These are phyloP conservation scores for Fraxinus platypoda DNA, from an alignment of 305 asterid genomes.

Conservation along the genomic window DNA sequence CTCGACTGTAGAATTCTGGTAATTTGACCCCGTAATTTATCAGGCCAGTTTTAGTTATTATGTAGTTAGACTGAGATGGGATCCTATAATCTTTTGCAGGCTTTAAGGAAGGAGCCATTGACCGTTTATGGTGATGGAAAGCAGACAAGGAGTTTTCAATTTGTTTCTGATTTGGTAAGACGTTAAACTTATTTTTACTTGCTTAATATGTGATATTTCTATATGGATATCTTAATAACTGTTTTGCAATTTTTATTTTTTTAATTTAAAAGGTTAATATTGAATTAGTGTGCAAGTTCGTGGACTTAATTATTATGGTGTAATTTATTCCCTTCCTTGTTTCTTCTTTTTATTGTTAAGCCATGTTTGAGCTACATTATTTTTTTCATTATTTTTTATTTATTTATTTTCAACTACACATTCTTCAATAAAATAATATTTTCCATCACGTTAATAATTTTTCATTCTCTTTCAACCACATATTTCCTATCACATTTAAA, in stretches of 20 bases:
- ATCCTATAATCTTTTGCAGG: conserved; percentile 43
- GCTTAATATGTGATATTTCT: neutral
- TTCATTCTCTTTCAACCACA: too few relatives aligned
- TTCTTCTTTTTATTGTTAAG: neutral
- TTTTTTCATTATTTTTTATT: too few relatives aligned
- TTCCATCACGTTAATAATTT: too few relatives aligned
- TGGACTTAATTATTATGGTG: neutral
- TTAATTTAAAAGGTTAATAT: neutral
- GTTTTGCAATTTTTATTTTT: neutral
- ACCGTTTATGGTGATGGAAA: conserved; percentile 96
- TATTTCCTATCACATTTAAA: too few relatives aligned
- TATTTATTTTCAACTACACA: too few relatives aligned
- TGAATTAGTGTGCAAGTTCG: neutral
- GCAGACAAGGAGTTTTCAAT: conserved; percentile 94
- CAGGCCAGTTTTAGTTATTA: neutral
- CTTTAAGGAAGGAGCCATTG: conserved; percentile 89
- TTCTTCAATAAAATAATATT: too few relatives aligned
- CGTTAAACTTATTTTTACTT: neutral
- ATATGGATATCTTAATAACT: neutral
- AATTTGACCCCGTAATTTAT: neutral
- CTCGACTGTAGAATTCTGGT: neutral
- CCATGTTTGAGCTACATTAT: too few relatives aligned
- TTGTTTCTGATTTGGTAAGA: conserved; percentile 84
- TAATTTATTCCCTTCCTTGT: neutral
- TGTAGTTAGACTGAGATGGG: neutral